phyloP scores from a whole-genome alignment of 225 moss, liverwort and hornwort genomes.

The Thuidium tamariscinum region DNA sequence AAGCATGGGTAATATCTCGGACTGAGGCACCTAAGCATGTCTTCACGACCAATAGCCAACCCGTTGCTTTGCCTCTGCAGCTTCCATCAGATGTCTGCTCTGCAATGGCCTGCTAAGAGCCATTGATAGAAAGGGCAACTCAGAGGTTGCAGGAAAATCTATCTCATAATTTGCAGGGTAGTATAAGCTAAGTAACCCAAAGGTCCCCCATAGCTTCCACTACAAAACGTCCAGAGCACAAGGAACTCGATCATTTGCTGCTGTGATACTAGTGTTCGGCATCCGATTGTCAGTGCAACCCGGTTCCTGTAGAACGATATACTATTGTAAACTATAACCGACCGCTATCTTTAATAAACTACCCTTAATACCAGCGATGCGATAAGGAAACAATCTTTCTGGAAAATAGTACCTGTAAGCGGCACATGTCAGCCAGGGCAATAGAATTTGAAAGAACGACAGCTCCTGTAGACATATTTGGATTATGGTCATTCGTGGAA shows the following conservation, averaged over 20 bases:
- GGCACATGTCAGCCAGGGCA: conserved; percentile 67
- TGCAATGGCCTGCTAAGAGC: conserved; percentile 43
- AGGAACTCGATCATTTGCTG: background rate
- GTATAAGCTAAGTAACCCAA: background rate
- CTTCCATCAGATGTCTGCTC: conserved; percentile 27
- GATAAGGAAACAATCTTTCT: background rate
- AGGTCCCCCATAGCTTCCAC: background rate
- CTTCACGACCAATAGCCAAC: conserved; percentile 91
- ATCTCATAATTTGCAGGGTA: background rate
- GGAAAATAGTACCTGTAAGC: conserved; percentile 55
- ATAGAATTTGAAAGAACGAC: conserved; percentile 83
- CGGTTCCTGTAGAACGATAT: background rate
- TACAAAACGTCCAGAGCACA: background rate
- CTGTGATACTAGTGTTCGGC: background rate
- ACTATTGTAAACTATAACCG: background rate
- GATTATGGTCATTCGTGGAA: conserved; percentile 17
- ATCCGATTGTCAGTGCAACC: background rate
- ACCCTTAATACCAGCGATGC: background rate
- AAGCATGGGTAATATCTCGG: conserved; percentile 55
- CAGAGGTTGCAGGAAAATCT: background rate
- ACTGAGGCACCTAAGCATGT: conserved; percentile 77
- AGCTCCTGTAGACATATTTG: conserved; percentile 24
- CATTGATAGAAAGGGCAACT: conserved; percentile 11
- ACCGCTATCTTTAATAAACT: background rate
- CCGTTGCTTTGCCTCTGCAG: conserved; percentile 44